A percentile compares a stretch with the other conserved stretches of the same genome.
phyloP scores from a whole-genome alignment of 2,329 filamentous ascomycete species.

The Fusarium oxysporum region DNA sequence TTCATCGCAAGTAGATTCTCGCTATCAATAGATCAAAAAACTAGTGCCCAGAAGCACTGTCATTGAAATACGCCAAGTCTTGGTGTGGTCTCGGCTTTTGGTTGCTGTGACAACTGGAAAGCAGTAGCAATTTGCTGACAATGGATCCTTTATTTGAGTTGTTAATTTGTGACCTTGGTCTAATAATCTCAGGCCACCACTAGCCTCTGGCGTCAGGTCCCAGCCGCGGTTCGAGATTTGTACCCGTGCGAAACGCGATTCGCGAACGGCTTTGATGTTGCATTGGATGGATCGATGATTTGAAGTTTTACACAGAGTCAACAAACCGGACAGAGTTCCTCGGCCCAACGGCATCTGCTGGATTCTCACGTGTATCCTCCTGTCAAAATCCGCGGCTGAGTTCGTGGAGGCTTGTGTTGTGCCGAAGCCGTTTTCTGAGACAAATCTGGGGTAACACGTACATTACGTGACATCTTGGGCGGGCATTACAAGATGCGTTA shows the following conservation, averaged over 20 bases:
- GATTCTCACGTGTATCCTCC: slow-evolving; percentile 4
- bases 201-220: slow-evolving; percentile 17
- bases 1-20: slow-evolving; percentile 10
- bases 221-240: slow-evolving; percentile 15
- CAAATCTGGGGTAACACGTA: slow-evolving; percentile 26
- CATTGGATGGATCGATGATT: not conserved
- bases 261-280: slow-evolving; percentile 3
- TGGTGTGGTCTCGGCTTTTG: slow-evolving; percentile 24
- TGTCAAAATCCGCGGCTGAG: not conserved
- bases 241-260: slow-evolving; percentile 11
- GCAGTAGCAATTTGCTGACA: slow-evolving; percentile 24
- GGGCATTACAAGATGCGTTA: not conserved
- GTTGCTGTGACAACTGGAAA: slow-evolving; percentile 45
- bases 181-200: slow-evolving; percentile 27
- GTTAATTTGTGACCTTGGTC: slow-evolving; percentile 24
- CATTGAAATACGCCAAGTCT: slow-evolving; percentile 28
- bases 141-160: slow-evolving; percentile 14
- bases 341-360: slow-evolving; percentile 23
- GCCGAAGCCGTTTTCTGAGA: slow-evolving; percentile 23
- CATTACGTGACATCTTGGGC: not conserved
- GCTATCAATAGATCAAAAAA: slow-evolving; percentile 21
- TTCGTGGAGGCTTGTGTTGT: slow-evolving; percentile 6
- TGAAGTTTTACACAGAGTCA: not conserved
- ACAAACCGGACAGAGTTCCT: slow-evolving; percentile 9
- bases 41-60: not conserved